Conservation (phyloP, 306 rosid species). For the Prinsepia uniflora region DNA sequence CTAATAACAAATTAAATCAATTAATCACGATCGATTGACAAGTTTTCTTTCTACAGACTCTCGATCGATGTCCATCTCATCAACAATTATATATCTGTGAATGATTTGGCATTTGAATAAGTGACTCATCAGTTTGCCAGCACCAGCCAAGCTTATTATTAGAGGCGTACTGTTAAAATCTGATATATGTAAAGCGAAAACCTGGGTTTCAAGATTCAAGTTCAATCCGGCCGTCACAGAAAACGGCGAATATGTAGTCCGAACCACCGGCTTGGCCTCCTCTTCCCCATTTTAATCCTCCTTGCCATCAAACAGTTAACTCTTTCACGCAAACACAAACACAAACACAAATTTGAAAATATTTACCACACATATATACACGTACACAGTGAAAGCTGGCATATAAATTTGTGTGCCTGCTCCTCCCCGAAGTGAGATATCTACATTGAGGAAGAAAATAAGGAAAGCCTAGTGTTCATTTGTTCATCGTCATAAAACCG, state of each 20-base stretch:
- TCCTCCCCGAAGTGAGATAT: no score
- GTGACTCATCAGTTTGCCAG: background rate
- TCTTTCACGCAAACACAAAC: conserved; percentile 4
- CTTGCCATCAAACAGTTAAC: conserved; percentile 16
- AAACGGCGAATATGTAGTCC: conserved; percentile 22
- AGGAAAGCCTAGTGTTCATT: no score
- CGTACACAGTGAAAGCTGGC: background rate
- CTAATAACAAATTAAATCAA: no score
- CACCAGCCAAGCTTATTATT: background rate
- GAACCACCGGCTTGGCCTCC: background rate
- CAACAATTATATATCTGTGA: background rate
- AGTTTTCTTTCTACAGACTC: no score
- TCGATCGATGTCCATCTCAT: no score
- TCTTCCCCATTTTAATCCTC: background rate
- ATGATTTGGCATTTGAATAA: conserved; percentile 23
- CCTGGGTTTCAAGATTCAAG: background rate
- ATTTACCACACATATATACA: background rate
- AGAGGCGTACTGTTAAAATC: background rate
- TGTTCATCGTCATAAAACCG: no score
- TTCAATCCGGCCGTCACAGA: background rate
- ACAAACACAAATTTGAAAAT: background rate
- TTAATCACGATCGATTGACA: no score
- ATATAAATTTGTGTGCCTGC: background rate
- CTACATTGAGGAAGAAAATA: no score
- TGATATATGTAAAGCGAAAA: background rate